Conservation (phyloP, 768 basidiomycete species). For the Pleurotus pulmonarius region DNA sequence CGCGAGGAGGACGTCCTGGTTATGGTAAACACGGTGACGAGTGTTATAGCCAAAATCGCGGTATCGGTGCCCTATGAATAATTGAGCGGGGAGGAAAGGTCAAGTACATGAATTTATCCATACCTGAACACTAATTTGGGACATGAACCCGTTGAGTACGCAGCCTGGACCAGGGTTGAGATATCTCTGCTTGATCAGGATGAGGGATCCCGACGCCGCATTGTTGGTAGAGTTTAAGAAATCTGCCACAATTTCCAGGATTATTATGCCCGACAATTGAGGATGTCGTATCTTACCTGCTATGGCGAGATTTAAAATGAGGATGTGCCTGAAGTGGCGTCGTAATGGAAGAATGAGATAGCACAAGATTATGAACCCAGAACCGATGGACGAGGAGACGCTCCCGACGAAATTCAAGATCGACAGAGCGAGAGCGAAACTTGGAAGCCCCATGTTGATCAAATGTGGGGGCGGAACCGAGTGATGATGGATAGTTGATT, state of each 20-base stretch:
- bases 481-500: too few species aligned
- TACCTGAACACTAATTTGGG: constrained; percentile 6
- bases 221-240: constrained; percentile 3
- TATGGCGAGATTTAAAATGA: constrained; percentile 14
- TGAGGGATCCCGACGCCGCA: constrained; percentile 4
- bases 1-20: constrained; percentile 5
- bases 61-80: constrained; percentile 11
- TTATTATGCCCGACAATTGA: neutral
- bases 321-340: constrained; percentile 12
- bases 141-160: constrained; percentile 6
- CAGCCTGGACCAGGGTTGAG: constrained; percentile 3
- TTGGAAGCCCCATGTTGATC: constrained; percentile 13
- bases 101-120: neutral
- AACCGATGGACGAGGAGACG: constrained; percentile 10
- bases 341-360: constrained; percentile 10
- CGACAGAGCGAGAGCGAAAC: constrained; percentile 5
- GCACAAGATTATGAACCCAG: constrained; percentile 13
- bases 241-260: neutral
- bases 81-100: neutral
- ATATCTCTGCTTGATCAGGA: constrained; percentile 3
- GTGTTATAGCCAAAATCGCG: constrained; percentile 12
- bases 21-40: constrained; percentile 13
- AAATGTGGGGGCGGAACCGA: too few species aligned
- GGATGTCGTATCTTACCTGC: constrained; percentile 10
- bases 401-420: constrained; percentile 9